These are phyloP conservation scores for Yamadazyma laniorum DNA, from an alignment of 805 yeast species.

Conservation along the genomic window DNA sequence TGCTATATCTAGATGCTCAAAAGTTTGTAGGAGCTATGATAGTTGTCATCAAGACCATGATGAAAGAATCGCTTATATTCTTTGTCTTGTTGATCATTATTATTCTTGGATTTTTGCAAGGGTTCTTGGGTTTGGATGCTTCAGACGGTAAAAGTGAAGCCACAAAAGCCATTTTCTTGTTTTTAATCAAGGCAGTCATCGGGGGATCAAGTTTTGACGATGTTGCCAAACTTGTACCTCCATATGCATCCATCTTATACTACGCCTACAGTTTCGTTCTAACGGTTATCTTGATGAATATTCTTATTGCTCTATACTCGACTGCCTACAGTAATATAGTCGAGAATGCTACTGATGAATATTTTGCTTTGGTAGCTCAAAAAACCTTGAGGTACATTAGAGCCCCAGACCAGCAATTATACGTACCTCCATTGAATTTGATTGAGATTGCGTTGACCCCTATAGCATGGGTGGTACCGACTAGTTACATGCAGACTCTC, in stretches of 20 bases:
- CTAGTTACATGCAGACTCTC: conserved; percentile 32
- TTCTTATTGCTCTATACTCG: conserved; percentile 80
- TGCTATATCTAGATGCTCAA: conserved; percentile 74
- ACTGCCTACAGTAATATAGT: conserved; percentile 80
- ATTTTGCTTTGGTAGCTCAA: conserved; percentile 78
- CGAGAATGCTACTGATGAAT: conserved; percentile 81
- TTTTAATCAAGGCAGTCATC: conserved; percentile 68
- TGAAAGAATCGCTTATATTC: conserved; percentile 82
- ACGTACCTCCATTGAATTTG: conserved; percentile 81
- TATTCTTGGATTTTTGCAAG: conserved; percentile 79
- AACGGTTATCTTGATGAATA: conserved; percentile 72
- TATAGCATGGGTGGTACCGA: conserved; percentile 33
- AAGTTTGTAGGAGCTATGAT: conserved; percentile 86
- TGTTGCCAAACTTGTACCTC: conserved; percentile 73
- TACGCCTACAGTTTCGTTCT: conserved; percentile 76
- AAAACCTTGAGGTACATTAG: conserved; percentile 80
- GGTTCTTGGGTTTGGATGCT: conserved; percentile 81
- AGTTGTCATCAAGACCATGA: conserved; percentile 79
- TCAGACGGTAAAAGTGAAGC: conserved; percentile 84
- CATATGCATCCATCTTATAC: conserved; percentile 78
- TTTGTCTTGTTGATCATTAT: conserved; percentile 70
- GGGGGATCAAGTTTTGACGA: conserved; percentile 73
- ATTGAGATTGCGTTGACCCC: conserved; percentile 52
- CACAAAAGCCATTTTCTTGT: conserved; percentile 59
- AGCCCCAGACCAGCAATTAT: conserved; percentile 85